phyloP scores from a whole-genome alignment of 805 yeast species.

The Ogataea pilisensis region DNA sequence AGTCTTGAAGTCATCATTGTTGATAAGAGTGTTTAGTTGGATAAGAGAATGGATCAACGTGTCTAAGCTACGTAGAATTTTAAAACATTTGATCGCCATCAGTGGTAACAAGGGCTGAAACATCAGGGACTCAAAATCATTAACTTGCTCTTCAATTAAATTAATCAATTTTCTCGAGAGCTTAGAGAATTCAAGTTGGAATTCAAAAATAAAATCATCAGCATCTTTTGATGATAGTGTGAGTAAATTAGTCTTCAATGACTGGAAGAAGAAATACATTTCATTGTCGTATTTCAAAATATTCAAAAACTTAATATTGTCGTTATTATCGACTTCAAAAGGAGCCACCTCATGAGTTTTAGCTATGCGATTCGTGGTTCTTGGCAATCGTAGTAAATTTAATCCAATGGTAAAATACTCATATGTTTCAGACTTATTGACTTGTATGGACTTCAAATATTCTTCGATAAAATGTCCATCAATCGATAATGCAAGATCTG shows the following conservation, averaged over 20 bases:
- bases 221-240: constrained; percentile 10
- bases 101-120: constrained; percentile 26
- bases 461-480: constrained; percentile 14
- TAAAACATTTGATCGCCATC: constrained; percentile 25
- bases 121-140: constrained; percentile 25
- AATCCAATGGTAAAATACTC: constrained; percentile 26
- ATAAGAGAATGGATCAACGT: constrained; percentile 21
- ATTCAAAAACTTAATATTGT: constrained; percentile 24
- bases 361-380: constrained; percentile 12
- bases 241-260: constrained; percentile 4
- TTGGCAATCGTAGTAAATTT: constrained; percentile 19
- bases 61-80: constrained; percentile 16
- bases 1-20: constrained; percentile 20
- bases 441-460: constrained; percentile 13
- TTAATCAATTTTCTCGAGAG: constrained; percentile 24
- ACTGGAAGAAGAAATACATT: constrained; percentile 12
- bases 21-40: constrained; percentile 17
- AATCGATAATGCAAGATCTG: constrained; percentile 19
- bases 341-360: constrained; percentile 11
- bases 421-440: constrained; percentile 8
- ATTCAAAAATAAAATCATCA: constrained; percentile 27
- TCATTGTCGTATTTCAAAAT: constrained; percentile 24
- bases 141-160: constrained; percentile 28
- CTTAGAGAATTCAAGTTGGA: constrained; percentile 29
- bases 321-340: constrained; percentile 11